Evolutionary conservation across 495 filamentous ascomycete genomes (phyloP), one percentile per base, ranked within the genome.

Genomic region (Daldinia decipiens): DNA sequence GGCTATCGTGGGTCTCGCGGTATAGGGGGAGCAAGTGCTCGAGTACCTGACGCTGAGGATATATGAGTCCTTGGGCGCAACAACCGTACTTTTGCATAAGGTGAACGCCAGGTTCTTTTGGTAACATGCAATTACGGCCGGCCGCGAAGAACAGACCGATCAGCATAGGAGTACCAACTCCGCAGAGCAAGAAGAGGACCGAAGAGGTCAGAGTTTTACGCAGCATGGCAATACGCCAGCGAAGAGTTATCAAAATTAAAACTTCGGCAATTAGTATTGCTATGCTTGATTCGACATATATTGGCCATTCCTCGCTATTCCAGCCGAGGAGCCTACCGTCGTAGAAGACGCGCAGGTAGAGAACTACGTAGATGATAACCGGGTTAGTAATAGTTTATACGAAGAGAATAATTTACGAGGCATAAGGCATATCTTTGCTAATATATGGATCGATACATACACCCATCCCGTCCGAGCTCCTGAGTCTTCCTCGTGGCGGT

Each of bases 331-430:
- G 82, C 59, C 82, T 77, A 67, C 86, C 85, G 15, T 84, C 85
- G 65, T 86, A 87, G 75, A 88, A 88, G 12, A 88, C 71, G 7
- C 86, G 82, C 34, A 88, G 76, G 61, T 87, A 87, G 4, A 88
- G 73, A 17, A 78, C 79, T 76, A 29, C 60, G 5, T 19, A 47
- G 31, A 34, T 32, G 13, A 57, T 7, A 47, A 24, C 17, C 0
- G 24, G 2, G 32, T 69, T 59, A 66, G 53, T 43, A 32, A 55
- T 17, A 36, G 43, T 19, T 9, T 17, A 11, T 32, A 39, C 7
- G 27, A 21, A 24, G 43, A 11, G 24, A 12, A 47, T 47, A 24
- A 47, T 9, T n/a, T 26, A 21, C 17, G 19, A 27, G 26, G 29
- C 0, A n/a, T n/a, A 19, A 27, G 26, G 29, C 0, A n/a, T n/a